Conservation (phyloP, 345 rosid genomes). For the Dovyalis caffra region DNA sequence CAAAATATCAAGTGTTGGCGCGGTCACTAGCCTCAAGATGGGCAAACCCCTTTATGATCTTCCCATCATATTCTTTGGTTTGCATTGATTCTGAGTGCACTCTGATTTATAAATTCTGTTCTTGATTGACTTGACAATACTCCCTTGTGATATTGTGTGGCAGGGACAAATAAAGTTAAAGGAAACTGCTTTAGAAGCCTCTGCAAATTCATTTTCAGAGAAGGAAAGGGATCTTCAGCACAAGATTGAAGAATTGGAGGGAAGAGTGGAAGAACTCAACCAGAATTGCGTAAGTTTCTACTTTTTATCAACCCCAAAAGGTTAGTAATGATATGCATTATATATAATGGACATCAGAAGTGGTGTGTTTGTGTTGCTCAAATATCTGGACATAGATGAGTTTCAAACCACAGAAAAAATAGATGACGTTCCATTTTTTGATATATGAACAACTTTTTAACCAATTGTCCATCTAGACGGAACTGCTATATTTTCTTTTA, state of each 20-base stretch:
- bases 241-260: constrained; percentile 56
- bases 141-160: constrained; percentile 18
- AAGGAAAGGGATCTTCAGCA: constrained; percentile 56
- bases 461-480: not conserved
- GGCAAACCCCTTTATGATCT: not conserved
- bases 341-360: not conserved
- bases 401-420: not conserved
- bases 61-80: not conserved
- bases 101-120: not conserved
- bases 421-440: not conserved
- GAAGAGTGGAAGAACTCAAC: constrained; percentile 47
- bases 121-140: not conserved
- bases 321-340: constrained; percentile 24
- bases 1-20: not conserved
- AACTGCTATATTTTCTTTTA: constrained; percentile 5
- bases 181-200: constrained; percentile 59
- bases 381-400: not conserved
- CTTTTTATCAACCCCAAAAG: constrained; percentile 29
- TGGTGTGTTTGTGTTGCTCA: not conserved
- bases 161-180: constrained; percentile 66
- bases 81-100: not conserved
- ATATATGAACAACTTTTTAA: not conserved
- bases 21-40: not conserved
- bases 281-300: constrained; percentile 24
- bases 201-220: constrained; percentile 47